Evolutionary conservation across 1,139 yeast species (phyloP).

Genomic region (Saccharomyces hybrid): DNA sequence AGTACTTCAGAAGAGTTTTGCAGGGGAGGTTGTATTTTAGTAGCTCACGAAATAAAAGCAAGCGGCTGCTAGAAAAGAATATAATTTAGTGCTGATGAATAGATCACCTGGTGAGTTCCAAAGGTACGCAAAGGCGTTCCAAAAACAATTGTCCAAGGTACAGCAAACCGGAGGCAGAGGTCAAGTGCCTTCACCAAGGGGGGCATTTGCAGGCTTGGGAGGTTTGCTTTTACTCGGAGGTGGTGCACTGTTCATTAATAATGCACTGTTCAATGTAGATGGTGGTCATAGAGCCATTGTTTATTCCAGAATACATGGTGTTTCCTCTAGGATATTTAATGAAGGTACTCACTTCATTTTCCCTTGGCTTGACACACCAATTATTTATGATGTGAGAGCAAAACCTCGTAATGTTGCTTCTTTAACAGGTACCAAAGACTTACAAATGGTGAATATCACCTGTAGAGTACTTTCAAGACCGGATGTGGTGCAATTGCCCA

Average conservation of each 20-base stretch:
- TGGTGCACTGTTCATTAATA: constrained; percentile 56
- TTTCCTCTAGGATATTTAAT: constrained; percentile 72
- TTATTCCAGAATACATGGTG: constrained; percentile 82
- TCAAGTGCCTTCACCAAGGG: constrained; percentile 36
- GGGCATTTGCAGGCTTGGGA: constrained; percentile 69
- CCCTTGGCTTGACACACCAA: constrained; percentile 94
- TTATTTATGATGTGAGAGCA: constrained; percentile 91
- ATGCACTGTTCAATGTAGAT: constrained; percentile 86
- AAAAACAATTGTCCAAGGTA: constrained; percentile 26
- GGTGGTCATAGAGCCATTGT: constrained; percentile 99
- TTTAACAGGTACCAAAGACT: constrained; percentile 93
- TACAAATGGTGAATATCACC: constrained; percentile 97
- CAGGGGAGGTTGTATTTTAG: not conserved
- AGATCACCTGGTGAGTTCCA: constrained; percentile 29
- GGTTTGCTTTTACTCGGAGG: constrained; percentile 72
- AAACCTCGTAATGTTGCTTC: constrained; percentile 97
- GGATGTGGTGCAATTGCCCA: constrained; percentile 66
- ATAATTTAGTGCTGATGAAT: constrained; percentile 14
- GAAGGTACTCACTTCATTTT: constrained; percentile 94
- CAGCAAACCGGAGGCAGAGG: constrained; percentile 33
- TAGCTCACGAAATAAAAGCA: not conserved
- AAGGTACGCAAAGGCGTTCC: constrained; percentile 28
- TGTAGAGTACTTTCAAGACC: constrained; percentile 96
- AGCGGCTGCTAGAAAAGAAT: not conserved
- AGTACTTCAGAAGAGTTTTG: not conserved